These are phyloP conservation scores for Gaertneriomyces sp. DNA, from an alignment of 192 early-diverging fungal genomes.

Conservation along the genomic window DNA sequence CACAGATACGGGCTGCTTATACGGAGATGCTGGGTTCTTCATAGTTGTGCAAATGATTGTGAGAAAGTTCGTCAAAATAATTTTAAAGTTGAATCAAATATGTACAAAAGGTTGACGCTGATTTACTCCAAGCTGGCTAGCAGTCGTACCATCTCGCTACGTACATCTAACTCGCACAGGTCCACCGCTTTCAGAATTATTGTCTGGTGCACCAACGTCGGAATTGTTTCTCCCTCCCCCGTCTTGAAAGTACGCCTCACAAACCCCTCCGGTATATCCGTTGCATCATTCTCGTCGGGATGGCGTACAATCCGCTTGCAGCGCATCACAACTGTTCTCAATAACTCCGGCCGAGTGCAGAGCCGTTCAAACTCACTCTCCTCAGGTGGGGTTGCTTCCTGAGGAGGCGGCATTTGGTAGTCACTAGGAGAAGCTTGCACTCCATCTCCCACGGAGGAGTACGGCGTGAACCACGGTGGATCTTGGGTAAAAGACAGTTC, in stretches of 20 bases:
- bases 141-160: constrained; percentile 10
- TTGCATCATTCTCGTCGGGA: neutral
- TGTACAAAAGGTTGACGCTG: too few species aligned
- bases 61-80: too few species aligned
- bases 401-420: neutral
- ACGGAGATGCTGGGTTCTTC: too few species aligned
- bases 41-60: too few species aligned
- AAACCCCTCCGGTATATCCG: neutral
- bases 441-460: neutral
- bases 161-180: constrained; percentile 7
- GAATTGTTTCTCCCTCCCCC: constrained; percentile 4
- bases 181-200: constrained; percentile 7
- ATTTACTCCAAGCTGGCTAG: neutral
- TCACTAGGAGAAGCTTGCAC: neutral
- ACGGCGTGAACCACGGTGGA: constrained; percentile 24
- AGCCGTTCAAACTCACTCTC: neutral
- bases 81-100: too few species aligned
- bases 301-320: neutral
- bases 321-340: constrained; percentile 1
- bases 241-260: constrained; percentile 20
- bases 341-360: constrained; percentile 3
- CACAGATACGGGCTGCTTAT: too few species aligned
- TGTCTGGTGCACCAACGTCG: constrained; percentile 10
- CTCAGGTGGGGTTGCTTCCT: neutral
- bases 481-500: neutral